These are phyloP conservation scores for Fusarium veterinarium DNA, from an alignment of 2,329 filamentous ascomycete species.

Conservation along the genomic window DNA sequence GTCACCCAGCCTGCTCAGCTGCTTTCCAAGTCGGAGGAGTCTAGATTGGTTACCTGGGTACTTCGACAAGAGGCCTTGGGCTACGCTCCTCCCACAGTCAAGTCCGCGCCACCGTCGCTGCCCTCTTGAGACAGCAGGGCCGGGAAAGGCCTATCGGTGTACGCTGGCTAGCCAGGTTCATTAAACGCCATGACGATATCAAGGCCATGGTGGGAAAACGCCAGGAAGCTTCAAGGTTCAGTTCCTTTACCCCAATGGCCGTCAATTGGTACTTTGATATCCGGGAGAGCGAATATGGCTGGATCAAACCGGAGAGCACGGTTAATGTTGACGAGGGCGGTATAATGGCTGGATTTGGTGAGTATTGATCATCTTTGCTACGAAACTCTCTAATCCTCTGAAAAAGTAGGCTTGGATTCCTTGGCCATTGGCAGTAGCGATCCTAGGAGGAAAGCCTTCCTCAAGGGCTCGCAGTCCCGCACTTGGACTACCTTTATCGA, in stretches of 20 bases:
- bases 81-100: too few relatives aligned
- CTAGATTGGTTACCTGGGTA: too few relatives aligned
- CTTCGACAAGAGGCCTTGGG: too few relatives aligned
- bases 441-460: too few relatives aligned
- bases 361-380: background rate
- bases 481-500: background rate
- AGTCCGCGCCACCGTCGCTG: too few relatives aligned
- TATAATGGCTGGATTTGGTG: background rate
- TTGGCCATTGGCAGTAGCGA: background rate
- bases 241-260: background rate
- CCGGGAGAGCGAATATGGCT: background rate
- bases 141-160: too few relatives aligned
- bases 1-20: too few relatives aligned
- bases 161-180: too few relatives aligned
- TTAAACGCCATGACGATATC: background rate
- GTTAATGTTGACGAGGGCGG: background rate
- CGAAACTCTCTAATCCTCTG: background rate
- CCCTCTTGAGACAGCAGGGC: too few relatives aligned
- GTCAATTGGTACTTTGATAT: background rate
- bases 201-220: background rate
- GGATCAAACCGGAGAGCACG: background rate
- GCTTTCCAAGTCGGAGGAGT: too few relatives aligned
- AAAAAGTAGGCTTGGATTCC: background rate
- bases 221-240: background rate
- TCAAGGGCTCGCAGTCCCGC: background rate